These are phyloP conservation scores for Periglandula ipomoeae DNA, from an alignment of 2,329 filamentous ascomycete species.

Conservation along the genomic window DNA sequence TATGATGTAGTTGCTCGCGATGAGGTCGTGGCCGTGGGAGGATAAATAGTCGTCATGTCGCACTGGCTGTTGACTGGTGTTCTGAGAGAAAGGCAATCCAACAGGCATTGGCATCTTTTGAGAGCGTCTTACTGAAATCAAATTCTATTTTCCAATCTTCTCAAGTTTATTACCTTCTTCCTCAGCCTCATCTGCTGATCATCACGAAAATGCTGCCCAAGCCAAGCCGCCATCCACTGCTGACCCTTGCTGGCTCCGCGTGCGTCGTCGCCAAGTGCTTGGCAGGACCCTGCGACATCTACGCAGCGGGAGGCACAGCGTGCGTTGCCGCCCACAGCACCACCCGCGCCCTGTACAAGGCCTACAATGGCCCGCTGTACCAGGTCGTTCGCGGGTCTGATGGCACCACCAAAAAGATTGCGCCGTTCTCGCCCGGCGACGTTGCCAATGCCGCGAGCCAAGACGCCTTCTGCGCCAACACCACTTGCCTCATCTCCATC, in stretches of 20 bases:
- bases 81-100: too few relatives aligned
- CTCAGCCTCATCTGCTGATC: not conserved
- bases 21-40: too few relatives aligned
- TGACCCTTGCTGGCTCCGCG: not conserved
- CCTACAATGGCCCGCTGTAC: constrained; percentile 46
- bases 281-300: constrained; percentile 48
- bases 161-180: too few relatives aligned
- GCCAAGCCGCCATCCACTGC: not conserved
- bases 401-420: constrained; percentile 9
- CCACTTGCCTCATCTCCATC: constrained; percentile 53
- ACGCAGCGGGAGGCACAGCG: constrained; percentile 47
- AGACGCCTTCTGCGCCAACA: constrained; percentile 50
- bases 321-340: constrained; percentile 57
- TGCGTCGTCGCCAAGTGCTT: not conserved
- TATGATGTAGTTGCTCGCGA: constrained; percentile 8
- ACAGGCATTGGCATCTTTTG: too few relatives aligned
- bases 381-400: constrained; percentile 49
- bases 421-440: constrained; percentile 31
- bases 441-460: constrained; percentile 53
- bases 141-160: too few relatives aligned
- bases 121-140: too few relatives aligned
- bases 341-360: constrained; percentile 51
- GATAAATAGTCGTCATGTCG: too few relatives aligned
- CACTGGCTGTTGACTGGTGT: too few relatives aligned
- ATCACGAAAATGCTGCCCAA: not conserved